Percentiles rank a stretch among this genome's conserved stretches.
Evolutionary conservation across 108 stramenopile genomes (phyloP).

Genomic region (Aurantiochytrium sp.): DNA sequence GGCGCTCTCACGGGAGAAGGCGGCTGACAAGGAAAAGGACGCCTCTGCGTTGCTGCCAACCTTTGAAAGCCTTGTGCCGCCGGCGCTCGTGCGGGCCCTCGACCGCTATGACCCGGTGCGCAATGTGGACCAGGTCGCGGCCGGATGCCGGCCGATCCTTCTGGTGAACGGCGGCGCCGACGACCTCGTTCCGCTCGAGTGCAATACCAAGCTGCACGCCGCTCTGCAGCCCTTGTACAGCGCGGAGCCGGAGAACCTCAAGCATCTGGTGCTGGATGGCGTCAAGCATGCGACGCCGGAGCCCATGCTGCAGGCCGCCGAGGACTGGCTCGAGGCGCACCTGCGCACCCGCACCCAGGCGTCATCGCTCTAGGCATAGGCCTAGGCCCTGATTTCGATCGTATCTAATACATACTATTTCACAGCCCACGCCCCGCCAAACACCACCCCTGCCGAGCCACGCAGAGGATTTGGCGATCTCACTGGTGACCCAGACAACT

Average conservation of each 20-base stretch:
- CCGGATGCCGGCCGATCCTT: not conserved
- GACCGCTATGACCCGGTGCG: not conserved
- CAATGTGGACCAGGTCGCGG: not conserved
- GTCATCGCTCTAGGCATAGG: not conserved
- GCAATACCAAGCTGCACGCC: not conserved
- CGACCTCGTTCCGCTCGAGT: not conserved
- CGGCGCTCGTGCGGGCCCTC: not conserved
- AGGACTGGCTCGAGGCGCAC: not conserved
- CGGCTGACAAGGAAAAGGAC: not conserved
- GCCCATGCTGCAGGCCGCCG: not conserved
- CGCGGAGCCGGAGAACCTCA: not conserved
- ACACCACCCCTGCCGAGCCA: no score
- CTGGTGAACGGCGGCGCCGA: slow-evolving; percentile 11
- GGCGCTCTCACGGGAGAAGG: not conserved
- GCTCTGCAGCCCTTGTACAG: not conserved
- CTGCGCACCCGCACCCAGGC: not conserved
- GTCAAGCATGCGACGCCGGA: not conserved
- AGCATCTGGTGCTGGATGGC: not conserved
- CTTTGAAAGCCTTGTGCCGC: not conserved
- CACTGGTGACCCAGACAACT: no score
- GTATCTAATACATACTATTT: not conserved
- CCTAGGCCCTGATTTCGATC: not conserved
- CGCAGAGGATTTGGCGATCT: no score
- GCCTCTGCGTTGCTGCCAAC: not conserved
- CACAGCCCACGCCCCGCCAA: no score